A percentile compares a stretch with the other conserved stretches of the same genome.
These are phyloP conservation scores for Crucihimalaya himalaica DNA, from an alignment of 345 rosid genomes.

Conservation along the genomic window DNA sequence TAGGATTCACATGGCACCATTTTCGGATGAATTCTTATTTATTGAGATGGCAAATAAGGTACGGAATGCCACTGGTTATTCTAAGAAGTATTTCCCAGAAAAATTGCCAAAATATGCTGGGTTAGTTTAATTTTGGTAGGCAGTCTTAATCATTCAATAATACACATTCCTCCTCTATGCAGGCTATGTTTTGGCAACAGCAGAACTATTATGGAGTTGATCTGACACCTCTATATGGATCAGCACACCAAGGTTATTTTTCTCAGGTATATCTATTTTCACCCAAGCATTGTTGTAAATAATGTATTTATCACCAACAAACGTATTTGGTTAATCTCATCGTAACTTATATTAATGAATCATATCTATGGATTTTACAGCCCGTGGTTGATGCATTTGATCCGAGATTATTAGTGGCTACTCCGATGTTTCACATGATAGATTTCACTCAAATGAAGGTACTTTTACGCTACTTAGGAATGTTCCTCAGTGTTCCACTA, in stretches of 20 bases:
- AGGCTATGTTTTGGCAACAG: constrained; percentile 99
- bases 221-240: constrained; percentile 73
- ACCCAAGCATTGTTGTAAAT: constrained; percentile 1
- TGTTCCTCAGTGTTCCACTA: neutral
- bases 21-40: constrained; percentile 92
- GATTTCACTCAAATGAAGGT: constrained; percentile 86
- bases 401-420: constrained; percentile 91
- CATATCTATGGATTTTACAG: constrained; percentile 45
- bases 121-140: neutral
- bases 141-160: neutral
- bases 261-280: constrained; percentile 69
- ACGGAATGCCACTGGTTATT: constrained; percentile 28
- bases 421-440: constrained; percentile 63
- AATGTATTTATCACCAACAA: neutral
- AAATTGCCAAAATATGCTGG: neutral
- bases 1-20: constrained; percentile 99
- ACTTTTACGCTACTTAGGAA: neutral
- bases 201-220: constrained; percentile 88
- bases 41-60: constrained; percentile 99
- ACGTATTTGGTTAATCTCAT: constrained; percentile 7
- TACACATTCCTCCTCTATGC: constrained; percentile 24
- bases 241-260: constrained; percentile 92
- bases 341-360: constrained; percentile 17
- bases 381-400: constrained; percentile 99
- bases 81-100: neutral